Base-by-base conservation (phyloP, 495 filamentous ascomycete species). In the Viridothelium virens region DNA sequence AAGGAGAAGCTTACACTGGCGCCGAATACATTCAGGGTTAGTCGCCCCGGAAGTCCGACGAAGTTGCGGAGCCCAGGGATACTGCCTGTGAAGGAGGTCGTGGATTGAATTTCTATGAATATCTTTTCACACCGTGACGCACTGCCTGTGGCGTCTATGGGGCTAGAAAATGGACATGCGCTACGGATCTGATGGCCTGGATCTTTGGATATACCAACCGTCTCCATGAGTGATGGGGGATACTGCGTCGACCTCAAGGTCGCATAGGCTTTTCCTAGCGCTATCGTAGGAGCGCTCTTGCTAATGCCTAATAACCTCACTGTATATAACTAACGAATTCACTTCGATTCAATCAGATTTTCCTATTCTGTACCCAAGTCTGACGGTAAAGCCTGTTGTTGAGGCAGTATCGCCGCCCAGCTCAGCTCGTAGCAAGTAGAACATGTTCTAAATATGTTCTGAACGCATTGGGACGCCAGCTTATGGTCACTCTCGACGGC, bases 61-160 rank as follows among this genome's bases (percentile, higher is more conserved):
- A 78, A 88, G 73, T 70, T 81, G 65, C 86, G 87, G 74, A 89
- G 86, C 73, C 86, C 87, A n/a, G 66, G 87, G 63, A 80, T 85
- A 74, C 73, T 75, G 62, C 76, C 81, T 31, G 64, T 80, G 56
- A 78, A 81, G 67, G 78, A 81, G 66, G 65, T 61, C 39, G 63
- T 74, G 56, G 72, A 74, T 66, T 74, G 64, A 71, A 25, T 47
- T 7, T 66, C 31, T 3, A 14, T 25, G 25, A 25, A 25, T 25
- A 25, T 25, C 25, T 25, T 25, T 25, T 25, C 25, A 25, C 25
- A 25, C 25, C 0, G 25, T 25, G 25, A 25, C 25, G 25, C 25
- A 25, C 25, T 25, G 25, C 25, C 25, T 25, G 25, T 25, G 25
- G 25, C 25, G 25, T 25, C 25, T 25, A 25, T 25, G 25, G 25